Percentiles rank a stretch among this genome's conserved stretches.
Evolutionary conservation across 345 rosid species (phyloP).

Genomic region (Gossypium herbaceum): DNA sequence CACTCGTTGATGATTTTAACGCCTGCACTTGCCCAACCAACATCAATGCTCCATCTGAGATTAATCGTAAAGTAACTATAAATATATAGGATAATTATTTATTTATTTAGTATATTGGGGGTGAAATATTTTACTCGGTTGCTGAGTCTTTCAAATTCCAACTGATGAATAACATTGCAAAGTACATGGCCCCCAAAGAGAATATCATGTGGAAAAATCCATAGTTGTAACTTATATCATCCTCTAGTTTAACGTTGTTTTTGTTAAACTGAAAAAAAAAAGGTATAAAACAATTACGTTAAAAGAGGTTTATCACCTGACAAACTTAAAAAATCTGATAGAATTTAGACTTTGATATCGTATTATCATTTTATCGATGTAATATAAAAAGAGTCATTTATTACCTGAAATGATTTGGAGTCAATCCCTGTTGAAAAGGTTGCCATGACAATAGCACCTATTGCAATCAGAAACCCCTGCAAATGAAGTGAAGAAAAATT

Average conservation of each 20-base stretch:
- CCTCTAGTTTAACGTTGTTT: constrained; percentile 48
- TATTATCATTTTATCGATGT: neutral
- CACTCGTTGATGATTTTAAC: constrained; percentile 83
- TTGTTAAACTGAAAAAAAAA: constrained; percentile 45
- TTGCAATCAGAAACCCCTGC: constrained; percentile 82
- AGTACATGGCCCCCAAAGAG: constrained; percentile 90
- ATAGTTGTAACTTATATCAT: constrained; percentile 65
- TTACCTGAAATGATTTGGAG: constrained; percentile 71
- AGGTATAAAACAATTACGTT: neutral
- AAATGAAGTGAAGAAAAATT: neutral
- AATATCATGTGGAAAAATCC: constrained; percentile 84
- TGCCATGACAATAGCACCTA: constrained; percentile 78
- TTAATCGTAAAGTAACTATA: neutral
- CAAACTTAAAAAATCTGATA: neutral
- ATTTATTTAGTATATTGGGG: neutral
- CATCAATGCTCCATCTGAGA: constrained; percentile 84
- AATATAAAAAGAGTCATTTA: neutral
- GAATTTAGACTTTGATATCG: neutral
- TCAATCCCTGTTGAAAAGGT: constrained; percentile 93
- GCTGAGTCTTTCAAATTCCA: constrained; percentile 72
- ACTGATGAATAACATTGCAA: constrained; percentile 83
- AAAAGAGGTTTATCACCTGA: neutral
- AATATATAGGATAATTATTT: neutral
- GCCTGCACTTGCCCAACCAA: constrained; percentile 91
- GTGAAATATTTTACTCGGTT: constrained; percentile 22